Evolutionary conservation across 163 green algal species (phyloP).

Genomic region (Chlorella variabilis): DNA sequence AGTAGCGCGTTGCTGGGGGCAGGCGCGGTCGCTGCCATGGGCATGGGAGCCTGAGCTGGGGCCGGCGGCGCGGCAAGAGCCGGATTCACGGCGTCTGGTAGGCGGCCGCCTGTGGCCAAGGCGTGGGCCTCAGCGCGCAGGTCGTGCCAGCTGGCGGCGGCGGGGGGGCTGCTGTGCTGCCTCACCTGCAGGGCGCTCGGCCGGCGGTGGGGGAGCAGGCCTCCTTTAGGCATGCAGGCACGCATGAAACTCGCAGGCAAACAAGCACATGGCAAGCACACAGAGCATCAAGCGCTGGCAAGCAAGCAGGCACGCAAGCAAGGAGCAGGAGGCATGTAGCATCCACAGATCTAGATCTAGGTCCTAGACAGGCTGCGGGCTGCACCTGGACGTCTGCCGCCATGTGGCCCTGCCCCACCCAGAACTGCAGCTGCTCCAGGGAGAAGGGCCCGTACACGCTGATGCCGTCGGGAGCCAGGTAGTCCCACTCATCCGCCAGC

Average conservation of each 20-base stretch:
- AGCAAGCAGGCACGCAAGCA: too few relatives aligned
- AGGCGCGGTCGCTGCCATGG: too few relatives aligned
- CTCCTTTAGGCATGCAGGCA: too few relatives aligned
- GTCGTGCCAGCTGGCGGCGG: neutral
- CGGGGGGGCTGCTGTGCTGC: neutral
- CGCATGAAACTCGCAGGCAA: too few relatives aligned
- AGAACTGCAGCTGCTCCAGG: conserved; percentile 28
- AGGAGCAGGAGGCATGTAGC: too few relatives aligned
- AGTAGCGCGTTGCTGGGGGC: too few relatives aligned
- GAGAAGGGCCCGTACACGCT: conserved; percentile 5
- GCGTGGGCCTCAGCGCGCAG: neutral
- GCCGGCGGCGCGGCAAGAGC: neutral
- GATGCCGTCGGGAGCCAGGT: neutral
- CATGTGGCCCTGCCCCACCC: conserved; percentile 17
- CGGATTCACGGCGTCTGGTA: neutral
- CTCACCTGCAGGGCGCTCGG: neutral
- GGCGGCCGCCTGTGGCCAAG: neutral
- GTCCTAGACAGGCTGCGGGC: too few relatives aligned
- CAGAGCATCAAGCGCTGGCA: too few relatives aligned
- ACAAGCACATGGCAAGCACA: too few relatives aligned
- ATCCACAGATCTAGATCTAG: too few relatives aligned
- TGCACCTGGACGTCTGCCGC: neutral
- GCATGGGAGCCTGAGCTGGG: neutral
- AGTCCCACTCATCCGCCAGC: conserved; percentile 1
- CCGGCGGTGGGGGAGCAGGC: too few relatives aligned